These are phyloP conservation scores for Alternaria atra DNA, from an alignment of 2,329 filamentous ascomycete genomes.

Conservation along the genomic window DNA sequence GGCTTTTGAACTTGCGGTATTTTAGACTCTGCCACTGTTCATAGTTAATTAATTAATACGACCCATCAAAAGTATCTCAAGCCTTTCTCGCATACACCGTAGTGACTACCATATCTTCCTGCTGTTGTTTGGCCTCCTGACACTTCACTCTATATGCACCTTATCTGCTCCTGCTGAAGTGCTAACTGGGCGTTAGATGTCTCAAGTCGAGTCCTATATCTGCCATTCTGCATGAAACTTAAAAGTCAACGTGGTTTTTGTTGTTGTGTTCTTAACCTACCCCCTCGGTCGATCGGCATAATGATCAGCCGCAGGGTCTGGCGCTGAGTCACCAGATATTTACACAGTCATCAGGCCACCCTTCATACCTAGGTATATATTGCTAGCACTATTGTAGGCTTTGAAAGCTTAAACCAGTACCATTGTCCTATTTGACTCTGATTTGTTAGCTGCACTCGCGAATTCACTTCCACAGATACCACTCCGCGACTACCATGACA, in stretches of 20 bases:
- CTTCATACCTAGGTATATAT: neutral
- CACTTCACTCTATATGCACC: neutral
- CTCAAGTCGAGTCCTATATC: too few species aligned
- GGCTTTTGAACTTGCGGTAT: neutral
- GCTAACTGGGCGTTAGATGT: too few species aligned
- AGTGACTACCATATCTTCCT: neutral
- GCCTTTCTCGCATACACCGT: neutral
- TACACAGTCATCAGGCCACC: neutral
- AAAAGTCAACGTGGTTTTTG: too few species aligned
- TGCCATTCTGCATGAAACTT: too few species aligned
- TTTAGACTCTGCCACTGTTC: neutral
- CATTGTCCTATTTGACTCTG: neutral
- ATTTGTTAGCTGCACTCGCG: neutral
- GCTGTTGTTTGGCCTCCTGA: neutral
- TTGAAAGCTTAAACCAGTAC: neutral
- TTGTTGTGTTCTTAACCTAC: too few species aligned
- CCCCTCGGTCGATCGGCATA: constrained; percentile 11
- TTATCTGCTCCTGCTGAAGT: too few species aligned
- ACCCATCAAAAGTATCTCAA: neutral
- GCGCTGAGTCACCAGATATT: neutral
- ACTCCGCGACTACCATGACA: constrained; percentile 10
- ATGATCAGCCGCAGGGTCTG: constrained; percentile 5
- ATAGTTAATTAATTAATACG: neutral
- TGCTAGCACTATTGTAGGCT: neutral
- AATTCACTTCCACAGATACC: neutral